Evolutionary conservation across 1,284 basidiomycete genomes (phyloP), one percentile per base, ranked within the genome.

Genomic region (Vanrija pseudolonga): DNA sequence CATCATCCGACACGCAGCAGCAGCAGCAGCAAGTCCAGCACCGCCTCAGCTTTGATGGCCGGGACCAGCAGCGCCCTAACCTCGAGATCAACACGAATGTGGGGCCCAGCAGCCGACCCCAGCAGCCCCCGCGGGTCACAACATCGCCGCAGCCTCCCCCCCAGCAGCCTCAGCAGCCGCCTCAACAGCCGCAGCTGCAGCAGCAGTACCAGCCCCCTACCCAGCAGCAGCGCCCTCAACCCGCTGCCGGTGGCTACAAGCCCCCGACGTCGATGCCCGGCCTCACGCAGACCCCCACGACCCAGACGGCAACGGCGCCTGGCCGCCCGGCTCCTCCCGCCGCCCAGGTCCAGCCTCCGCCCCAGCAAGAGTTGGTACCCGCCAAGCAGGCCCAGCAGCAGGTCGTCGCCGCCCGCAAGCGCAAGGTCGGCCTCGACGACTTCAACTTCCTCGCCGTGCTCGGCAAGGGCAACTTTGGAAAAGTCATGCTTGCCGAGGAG

Each of bases 401-500:
- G n/a, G n/a, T 46, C 18, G 45, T 48, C 20, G 41, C 47, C 11
- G 39, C 39, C 18, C 59, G 81, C 46, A 87, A 86, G 74, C 84
- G 92, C 53, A 95, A 93, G 77, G 89, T 98, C 61, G 92, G 93
- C 1, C 81, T 99, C 42, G 93, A 98, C 74, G 96, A 98, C 76
- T 98, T 99, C 82, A 98, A 98, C 76, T 98, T 99, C 82, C 80
- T 98, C 50, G 94, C 96, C 19, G 96, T 98, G 18, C 84, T 99
- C 28, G 96, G 96, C 56, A 98, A 98, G 78, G 96, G 96, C 71
- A 99, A 98, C 78, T 99, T 99, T 68, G 96, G 96, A 55, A 98
- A 99, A 77, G 96, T 99, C 77, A 98, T 98, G 96, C 81, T 98
- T 53, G 96, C 96, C 18, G 96, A 99, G 77, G 96, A 99, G 81